Evolutionary conservation across 495 filamentous ascomycete genomes (phyloP), one percentile per base, ranked within the genome.

Genomic region (Margaritispora aquatica): DNA sequence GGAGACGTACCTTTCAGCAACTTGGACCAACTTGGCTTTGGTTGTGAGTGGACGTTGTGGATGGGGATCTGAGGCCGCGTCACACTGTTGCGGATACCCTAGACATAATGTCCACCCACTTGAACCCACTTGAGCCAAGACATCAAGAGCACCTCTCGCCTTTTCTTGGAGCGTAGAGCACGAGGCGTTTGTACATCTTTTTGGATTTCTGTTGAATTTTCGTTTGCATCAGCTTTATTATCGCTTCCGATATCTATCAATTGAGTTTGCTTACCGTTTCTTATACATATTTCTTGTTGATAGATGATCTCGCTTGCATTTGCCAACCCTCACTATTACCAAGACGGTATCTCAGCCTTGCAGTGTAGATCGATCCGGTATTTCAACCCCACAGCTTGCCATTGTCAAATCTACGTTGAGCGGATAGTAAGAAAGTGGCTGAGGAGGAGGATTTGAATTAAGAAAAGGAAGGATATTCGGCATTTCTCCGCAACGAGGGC

Each of bases 51-150:
- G 47, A 41, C 19, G 24, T 50, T 26, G 24, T 11, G 10, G 24
- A 24, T 26, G 11, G 5, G 24, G 54, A 58, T 60, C 51, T 29
- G 54, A 51, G 61, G 61, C 61, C 61, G 61, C 61, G 61, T 63
- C 61, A 63, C 56, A 50, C 24, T 59, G 50, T 27, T 26, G 61
- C 38, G 38, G 38, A 17, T 44, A 44, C 29, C 29, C 38, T 44
- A n/a, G 38, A 15, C 17, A n/a, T n/a, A n/a, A 34, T 13, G 38
- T 55, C 56, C 44, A 51, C 51, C 38, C 36, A n/a, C n/a, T n/a
- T n/a, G n/a, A n/a, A n/a, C n/a, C n/a, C n/a, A n/a, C 22, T 44
- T 26, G 29, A 58, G 61, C 55, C 61, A 59, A 59, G 61, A 58
- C 60, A 63, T 63, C 47, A 15, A 54, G 55, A 50, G 13, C 10